phyloP scores from a whole-genome alignment of 495 filamentous ascomycete species.

The Coniosporium apollinis region DNA sequence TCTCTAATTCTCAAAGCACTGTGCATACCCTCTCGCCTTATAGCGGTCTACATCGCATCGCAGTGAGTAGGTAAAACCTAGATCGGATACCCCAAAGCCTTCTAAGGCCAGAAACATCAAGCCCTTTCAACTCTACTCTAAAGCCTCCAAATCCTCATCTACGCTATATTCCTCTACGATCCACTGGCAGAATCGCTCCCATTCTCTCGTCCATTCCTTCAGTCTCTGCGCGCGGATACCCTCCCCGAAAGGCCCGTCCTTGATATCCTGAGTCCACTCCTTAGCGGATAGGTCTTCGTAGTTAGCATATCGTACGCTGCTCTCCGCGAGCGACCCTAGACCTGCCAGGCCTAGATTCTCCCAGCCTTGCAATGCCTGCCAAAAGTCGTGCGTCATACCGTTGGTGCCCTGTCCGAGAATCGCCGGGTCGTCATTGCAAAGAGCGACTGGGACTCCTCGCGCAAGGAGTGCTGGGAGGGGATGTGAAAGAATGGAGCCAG shows the following conservation, averaged over 20 bases:
- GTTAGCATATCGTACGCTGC: constrained; percentile 76
- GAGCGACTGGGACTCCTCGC: constrained; percentile 56
- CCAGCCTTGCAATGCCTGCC: constrained; percentile 76
- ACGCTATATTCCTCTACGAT: constrained; percentile 60
- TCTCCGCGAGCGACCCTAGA: constrained; percentile 73
- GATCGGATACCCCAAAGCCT: too few relatives aligned
- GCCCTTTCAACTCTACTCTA: too few relatives aligned
- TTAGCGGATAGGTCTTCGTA: constrained; percentile 60
- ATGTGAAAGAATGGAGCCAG: constrained; percentile 57
- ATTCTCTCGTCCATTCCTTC: constrained; percentile 59
- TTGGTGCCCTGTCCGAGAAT: constrained; percentile 61
- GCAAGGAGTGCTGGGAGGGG: constrained; percentile 72
- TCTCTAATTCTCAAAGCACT: too few relatives aligned
- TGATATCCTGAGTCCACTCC: constrained; percentile 54
- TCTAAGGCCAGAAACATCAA: too few relatives aligned
- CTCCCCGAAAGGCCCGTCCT: constrained; percentile 54
- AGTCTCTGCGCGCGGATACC: constrained; percentile 55
- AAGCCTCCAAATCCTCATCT: neutral
- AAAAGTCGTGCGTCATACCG: constrained; percentile 77
- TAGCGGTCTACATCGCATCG: too few relatives aligned
- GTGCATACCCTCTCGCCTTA: too few relatives aligned
- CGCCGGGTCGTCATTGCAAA: constrained; percentile 78
- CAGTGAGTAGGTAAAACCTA: too few relatives aligned
- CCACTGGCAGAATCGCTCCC: constrained; percentile 89
- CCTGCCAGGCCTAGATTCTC: constrained; percentile 72